Evolutionary conservation across 768 basidiomycete genomes (phyloP), one percentile per base, ranked within the genome.

Genomic region (Suillus decipiens): DNA sequence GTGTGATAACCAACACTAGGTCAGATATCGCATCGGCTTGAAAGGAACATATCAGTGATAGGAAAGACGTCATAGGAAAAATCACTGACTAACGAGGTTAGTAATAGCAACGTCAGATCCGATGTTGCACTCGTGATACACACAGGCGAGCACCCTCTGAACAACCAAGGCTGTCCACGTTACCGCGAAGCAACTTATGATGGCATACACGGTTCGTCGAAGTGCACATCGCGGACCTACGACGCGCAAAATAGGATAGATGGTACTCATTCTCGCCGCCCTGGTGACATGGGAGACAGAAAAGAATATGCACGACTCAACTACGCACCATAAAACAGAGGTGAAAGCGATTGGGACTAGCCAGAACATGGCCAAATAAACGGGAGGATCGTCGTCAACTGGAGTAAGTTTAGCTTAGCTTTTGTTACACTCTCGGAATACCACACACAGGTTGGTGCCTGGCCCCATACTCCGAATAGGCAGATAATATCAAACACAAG

Each of bases 261-360:
- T 45, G 15, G 73, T 73, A 41, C 73, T 75, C 60, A 73, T 70
- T 5, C 72, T 63, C 15, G 72, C 59, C 15, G 69, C 69, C 72
- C 72, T 73, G 47, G 5, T 57, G 11, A 45, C 61, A 22, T 33
- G 43, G 43, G 28, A 10, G 36, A 34, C 24, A 22, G 33, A 36
- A 12, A n/a, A 8, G 28, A 37, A 34, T 33, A 33, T 34, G 36
- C 36, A 14, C 3, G 8, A 22, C 17, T 22, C 58, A 28, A 36
- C 24, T 28, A 61, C 72, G 68, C 48, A 73, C 72, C 72, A 73
- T 45, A 70, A 28, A 10, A 65, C 17, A 15, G 34, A 63, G 15
- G 68, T 75, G 58, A 71, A 19, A 9, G 66, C 39, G 14, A 71
- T 9, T 3, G 73, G 64, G 22, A 65, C 24, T 15, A 75, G 34